phyloP scores from a whole-genome alignment of 768 basidiomycete genomes.

The Lentinula aciculospora region DNA sequence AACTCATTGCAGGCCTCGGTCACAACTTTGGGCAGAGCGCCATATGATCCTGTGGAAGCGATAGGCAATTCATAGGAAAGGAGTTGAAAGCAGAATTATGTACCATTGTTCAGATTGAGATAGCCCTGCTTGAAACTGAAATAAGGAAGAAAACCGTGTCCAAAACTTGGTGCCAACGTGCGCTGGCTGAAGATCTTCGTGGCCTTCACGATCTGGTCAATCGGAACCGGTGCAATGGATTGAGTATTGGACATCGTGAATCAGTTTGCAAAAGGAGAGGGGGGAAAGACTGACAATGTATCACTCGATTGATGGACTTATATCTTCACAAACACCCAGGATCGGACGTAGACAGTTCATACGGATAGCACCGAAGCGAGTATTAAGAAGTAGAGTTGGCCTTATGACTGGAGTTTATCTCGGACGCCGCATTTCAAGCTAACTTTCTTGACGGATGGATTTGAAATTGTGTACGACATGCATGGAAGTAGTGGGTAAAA shows the following conservation, averaged over 20 bases:
- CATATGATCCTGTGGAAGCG: slow-evolving; percentile 50
- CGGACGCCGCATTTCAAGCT: neutral
- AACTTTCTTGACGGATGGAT: neutral
- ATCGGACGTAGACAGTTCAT: neutral
- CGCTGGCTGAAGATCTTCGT: neutral
- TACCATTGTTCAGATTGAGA: neutral
- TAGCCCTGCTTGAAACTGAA: neutral
- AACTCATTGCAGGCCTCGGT: slow-evolving; percentile 35
- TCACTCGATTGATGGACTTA: neutral
- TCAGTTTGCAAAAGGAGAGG: neutral
- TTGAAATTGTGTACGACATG: neutral
- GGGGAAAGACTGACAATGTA: neutral
- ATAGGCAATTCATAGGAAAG: neutral
- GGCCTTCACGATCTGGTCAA: neutral
- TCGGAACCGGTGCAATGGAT: neutral
- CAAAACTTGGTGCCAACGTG: neutral
- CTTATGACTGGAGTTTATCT: neutral
- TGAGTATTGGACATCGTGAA: neutral
- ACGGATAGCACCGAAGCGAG: neutral
- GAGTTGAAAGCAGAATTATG: slow-evolving; percentile 5
- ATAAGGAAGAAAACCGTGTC: neutral
- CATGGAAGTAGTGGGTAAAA: neutral
- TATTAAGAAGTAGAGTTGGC: neutral
- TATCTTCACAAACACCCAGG: neutral
- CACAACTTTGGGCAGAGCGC: slow-evolving; percentile 50